A percentile compares a stretch with the other conserved stretches of the same genome.
phyloP scores from a whole-genome alignment of 768 basidiomycete genomes.

The Pluteus cervinus region DNA sequence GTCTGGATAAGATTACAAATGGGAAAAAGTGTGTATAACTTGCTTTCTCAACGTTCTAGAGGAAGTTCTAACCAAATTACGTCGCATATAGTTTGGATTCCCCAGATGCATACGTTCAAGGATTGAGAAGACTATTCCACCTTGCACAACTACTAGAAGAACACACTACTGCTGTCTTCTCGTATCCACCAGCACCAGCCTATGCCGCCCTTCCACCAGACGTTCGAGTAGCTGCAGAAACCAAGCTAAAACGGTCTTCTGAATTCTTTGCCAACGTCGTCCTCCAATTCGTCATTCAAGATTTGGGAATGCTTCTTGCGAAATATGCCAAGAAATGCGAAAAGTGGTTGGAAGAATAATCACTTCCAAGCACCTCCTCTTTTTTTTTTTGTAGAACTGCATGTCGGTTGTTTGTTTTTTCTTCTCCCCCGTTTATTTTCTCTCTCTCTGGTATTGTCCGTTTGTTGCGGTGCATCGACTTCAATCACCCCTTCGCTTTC shows the following conservation, averaged over 20 bases:
- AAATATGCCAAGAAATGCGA: constrained; percentile 93
- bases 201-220: constrained; percentile 69
- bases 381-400: constrained; percentile 15
- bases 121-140: constrained; percentile 65
- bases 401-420: constrained; percentile 25
- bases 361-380: constrained; percentile 12
- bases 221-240: constrained; percentile 57
- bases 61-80: constrained; percentile 13
- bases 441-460: constrained; percentile 15
- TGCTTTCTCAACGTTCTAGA: constrained; percentile 4
- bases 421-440: constrained; percentile 17
- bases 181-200: constrained; percentile 60
- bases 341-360: constrained; percentile 83
- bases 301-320: constrained; percentile 80
- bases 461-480: constrained; percentile 19
- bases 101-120: constrained; percentile 76
- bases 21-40: constrained; percentile 69
- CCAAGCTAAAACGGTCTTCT: constrained; percentile 74
- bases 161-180: constrained; percentile 69
- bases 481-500: constrained; percentile 22
- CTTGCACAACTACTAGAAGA: constrained; percentile 81
- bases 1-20: constrained; percentile 79
- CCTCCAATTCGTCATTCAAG: constrained; percentile 83
- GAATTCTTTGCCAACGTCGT: constrained; percentile 90
- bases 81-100: constrained; percentile 69